Evolutionary conservation across 2,329 filamentous ascomycete genomes (phyloP), one percentile per base, ranked within the genome.

Genomic region (Emericellopsis cladophorae): DNA sequence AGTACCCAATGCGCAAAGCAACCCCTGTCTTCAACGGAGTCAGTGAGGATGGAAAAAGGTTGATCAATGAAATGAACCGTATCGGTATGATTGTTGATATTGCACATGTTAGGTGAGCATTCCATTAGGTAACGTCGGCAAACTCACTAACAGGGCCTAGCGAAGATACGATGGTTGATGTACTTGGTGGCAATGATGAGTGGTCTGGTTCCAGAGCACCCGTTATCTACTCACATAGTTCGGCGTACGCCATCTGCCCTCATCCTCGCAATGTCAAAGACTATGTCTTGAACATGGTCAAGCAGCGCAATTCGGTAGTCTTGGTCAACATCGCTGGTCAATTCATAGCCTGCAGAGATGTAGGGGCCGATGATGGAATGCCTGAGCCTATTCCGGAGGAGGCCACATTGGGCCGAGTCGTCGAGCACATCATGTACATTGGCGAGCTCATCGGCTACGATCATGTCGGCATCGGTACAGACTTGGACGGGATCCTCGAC

Each of bases 51-150:
- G 90, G 90, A 5, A 72, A 75, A 40, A 56, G 68, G 11, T 62
- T 95, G 1, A 68, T 96, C 36, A 68, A 68, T 31, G 90, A 96
- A 65, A 95, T 96, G 89, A 96, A 95, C 57, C 76, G 90, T 4
- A 67, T 95, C 2, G 90, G 90, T 22, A 88, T 95, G 80, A 78
- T 95, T n/a, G 84, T 96, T 33, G 90, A 95, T 55, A 69, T 95
- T 31, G 74, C 84, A 7, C 90, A 95, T 58, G 67, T 68, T 5
- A 76, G 62, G 61, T 61, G 42, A 41, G 49, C 41, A 35, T 10
- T 18, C 15, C 22, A 12, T 21, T 7, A 5, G 21, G 18, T 33
- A 40, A 35, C 26, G 10, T 16, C 15, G 35, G 8, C 44, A 23
- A 26, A 15, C 12, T 10, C 5, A 24, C 14, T 18, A 15, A 26